A percentile compares a stretch with the other conserved stretches of the same genome.
These are phyloP conservation scores for Bruguiera sexangula DNA, from an alignment of 345 rosid genomes.

Conservation along the genomic window DNA sequence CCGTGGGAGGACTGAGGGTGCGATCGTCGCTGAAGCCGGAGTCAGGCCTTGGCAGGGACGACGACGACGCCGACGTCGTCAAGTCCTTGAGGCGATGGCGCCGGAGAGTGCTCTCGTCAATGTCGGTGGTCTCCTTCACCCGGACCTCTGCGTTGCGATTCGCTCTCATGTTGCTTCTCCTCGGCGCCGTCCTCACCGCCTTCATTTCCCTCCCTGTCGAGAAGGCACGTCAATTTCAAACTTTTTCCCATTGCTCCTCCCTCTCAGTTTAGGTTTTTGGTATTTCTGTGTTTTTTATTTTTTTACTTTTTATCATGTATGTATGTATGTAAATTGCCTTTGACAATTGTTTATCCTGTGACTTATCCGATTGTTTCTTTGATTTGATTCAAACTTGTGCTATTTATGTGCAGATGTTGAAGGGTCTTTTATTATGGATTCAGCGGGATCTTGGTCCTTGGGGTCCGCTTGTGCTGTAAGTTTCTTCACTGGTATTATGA, in stretches of 20 bases:
- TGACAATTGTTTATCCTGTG: not conserved
- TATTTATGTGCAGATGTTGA: slow-evolving; percentile 34
- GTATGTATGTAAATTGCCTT: too few relatives aligned
- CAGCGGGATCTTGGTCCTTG: slow-evolving; percentile 56
- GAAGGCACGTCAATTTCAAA: slow-evolving; percentile 23
- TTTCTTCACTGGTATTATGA: not conserved
- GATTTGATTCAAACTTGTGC: not conserved
- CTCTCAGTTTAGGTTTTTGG: not conserved
- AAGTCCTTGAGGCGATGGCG: slow-evolving; percentile 28
- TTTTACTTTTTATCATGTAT: not conserved
- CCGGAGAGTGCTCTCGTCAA: slow-evolving; percentile 27
- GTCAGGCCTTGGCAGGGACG: not conserved
- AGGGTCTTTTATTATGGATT: slow-evolving; percentile 50
- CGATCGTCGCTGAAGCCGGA: slow-evolving; percentile 7
- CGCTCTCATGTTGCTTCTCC: slow-evolving; percentile 37
- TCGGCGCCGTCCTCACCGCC: slow-evolving; percentile 30
- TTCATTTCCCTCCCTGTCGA: slow-evolving; percentile 41
- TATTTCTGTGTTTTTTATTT: not conserved
- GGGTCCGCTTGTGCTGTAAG: slow-evolving; percentile 59
- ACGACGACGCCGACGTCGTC: slow-evolving; percentile 4
- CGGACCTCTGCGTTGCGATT: slow-evolving; percentile 33
- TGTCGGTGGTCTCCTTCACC: slow-evolving; percentile 26
- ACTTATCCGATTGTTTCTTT: not conserved
- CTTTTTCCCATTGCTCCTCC: not conserved
- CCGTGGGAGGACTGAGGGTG: slow-evolving; percentile 1